Base-by-base conservation (phyloP, 345 rosid genomes). In the Camelina laxa region DNA sequence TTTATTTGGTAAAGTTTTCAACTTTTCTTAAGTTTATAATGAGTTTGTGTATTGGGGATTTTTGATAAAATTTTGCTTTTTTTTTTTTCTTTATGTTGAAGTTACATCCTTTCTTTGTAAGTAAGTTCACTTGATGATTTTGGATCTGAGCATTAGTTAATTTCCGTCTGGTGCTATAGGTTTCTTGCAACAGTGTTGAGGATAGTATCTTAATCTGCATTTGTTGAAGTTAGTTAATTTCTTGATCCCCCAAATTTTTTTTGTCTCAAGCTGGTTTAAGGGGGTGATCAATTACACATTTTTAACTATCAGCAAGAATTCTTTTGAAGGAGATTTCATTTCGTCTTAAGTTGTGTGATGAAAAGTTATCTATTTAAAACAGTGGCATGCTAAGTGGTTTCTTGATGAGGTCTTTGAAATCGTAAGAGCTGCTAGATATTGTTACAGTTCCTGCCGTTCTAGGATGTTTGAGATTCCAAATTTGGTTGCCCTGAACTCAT, bases 1-100 rank as follows among this genome's bases (percentile, higher is more conserved):
- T 91, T 74, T 90, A 92, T 83, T 61, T 88, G 91, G 97, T 92
- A 80, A 72, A 78, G 8, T 58, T 58, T 66, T 47, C 38, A 58
- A 42, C 38, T 66, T 33, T 70, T 3, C 1, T 56, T 22, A 7
- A 27, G 16, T 27, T 71, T 27, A 39, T 49, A 17, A 12, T 27
- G 65, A 71, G 30, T 65, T 27, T 71, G 68, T 57, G 72, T 65
- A 17, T 70, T 45, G 61, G 11, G 30, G 20, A 8, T 1, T 55
- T 65, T 15, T 74, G 27, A 3, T 33, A 19, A 19, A 49, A 24
- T 75, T 6, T 14, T 75, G 16, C 27, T 55, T 48, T 16, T 49
- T 35, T 60, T n/a, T 7, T 58, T 55, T 48, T 16, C 38, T 35
- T 60, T n/a, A 11, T 58, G 9, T 17, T 47, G 6, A 75, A 75